These are phyloP conservation scores for Parietaria judaica DNA, from an alignment of 306 rosid genomes.

Conservation along the genomic window DNA sequence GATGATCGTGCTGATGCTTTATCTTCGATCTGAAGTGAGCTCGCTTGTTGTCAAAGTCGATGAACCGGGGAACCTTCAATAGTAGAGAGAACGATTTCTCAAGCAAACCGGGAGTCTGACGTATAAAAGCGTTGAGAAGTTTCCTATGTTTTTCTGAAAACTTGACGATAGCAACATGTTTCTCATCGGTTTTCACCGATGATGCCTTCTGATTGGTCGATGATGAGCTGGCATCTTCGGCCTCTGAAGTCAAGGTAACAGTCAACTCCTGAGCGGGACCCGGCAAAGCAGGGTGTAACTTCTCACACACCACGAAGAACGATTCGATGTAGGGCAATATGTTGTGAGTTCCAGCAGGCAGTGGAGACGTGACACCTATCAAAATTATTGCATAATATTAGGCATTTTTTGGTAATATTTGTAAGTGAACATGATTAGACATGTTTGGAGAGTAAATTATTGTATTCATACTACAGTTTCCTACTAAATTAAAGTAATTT, in stretches of 20 bases:
- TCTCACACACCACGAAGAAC: constrained; percentile 92
- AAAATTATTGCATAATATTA: no score
- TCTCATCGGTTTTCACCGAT: constrained; percentile 61
- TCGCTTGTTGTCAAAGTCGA: constrained; percentile 94
- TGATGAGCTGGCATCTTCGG: constrained; percentile 62
- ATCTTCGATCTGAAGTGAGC: constrained; percentile 91
- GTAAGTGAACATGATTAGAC: no score
- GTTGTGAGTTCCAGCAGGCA: constrained; percentile 92
- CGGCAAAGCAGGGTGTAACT: constrained; percentile 70
- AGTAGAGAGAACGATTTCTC: constrained; percentile 87
- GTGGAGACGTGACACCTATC: constrained; percentile 42
- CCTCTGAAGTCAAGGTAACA: constrained; percentile 55
- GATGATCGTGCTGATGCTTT: constrained; percentile 92
- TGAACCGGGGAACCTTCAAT: constrained; percentile 85
- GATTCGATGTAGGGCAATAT: constrained; percentile 89
- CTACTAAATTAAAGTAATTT: no score
- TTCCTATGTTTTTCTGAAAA: constrained; percentile 96
- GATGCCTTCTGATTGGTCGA: constrained; percentile 48
- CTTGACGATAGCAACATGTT: constrained; percentile 65
- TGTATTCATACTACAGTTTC: no score
- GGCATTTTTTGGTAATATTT: no score
- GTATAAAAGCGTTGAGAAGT: constrained; percentile 79
- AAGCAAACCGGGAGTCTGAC: constrained; percentile 93
- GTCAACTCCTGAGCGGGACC: constrained; percentile 56
- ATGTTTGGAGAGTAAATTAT: no score